Base-by-base conservation (phyloP, 108 stramenopile species). In the Nitzschia sp. region DNA sequence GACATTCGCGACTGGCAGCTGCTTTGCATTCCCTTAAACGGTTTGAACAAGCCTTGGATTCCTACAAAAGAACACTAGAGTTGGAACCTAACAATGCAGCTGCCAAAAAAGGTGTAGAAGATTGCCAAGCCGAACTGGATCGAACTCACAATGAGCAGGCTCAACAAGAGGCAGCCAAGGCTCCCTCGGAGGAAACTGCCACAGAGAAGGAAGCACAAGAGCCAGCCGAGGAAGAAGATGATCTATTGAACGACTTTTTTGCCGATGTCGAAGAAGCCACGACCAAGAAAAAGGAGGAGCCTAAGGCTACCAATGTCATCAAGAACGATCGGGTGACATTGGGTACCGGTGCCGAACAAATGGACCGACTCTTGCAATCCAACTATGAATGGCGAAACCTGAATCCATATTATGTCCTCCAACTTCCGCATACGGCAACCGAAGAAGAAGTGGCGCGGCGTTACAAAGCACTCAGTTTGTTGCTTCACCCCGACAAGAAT, bases 351-450 rank as follows among this genome's bases (percentile, higher is more conserved):
- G 10, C 66, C 24, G 57, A 75, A n/a, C 90, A 94, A 75, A 91
- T 90, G 59, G 84, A 94, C 50, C 90, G 93, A 34, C 77, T 94
- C 40, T 63, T 94, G 43, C 77, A 76, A 71, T 62, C 73, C 19
- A 89, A 89, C 38, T 88, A 88, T 68, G 83, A 91, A 75, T 94
- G 93, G 93, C 83, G 86, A 17, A 94, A 94, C 62, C 76, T 94
- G 21, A 94, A 94, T 70, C 93, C 93, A 22, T 94, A 79, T 57
- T 74, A 72, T 65, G 90, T 94, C 0, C 65, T 94, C 38, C 87
- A 89, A 60, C 58, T 91, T 6, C 75, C 87, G 20, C 65, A 70
- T n/a, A 68, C 52, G 3, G 68, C 86, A 10, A 80, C 77, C 6
- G 81, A 87, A 10, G 88, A 94, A 40, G 86, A 90, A 34, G 79